Base-by-base conservation (phyloP, 495 filamentous ascomycete species). In the Penicillium cosmopolitanum region DNA sequence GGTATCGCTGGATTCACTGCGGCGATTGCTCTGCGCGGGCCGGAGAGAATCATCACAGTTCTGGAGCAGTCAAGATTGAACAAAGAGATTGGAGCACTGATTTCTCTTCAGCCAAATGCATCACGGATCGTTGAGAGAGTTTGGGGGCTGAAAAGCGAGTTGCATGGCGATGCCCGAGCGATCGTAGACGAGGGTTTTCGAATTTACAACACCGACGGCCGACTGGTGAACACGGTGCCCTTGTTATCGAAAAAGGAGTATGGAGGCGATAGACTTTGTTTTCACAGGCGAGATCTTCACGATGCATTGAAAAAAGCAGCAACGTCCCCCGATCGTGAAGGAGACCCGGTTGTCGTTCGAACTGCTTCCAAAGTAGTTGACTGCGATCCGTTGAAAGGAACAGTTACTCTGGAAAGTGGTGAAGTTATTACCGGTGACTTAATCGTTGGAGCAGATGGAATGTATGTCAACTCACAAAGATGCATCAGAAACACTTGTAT, bases 361-460 rank as follows among this genome's bases (percentile, higher is more conserved):
- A 46, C 56, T 1, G 61, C 65, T 1, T 58, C 51, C 0, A 50
- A 65, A 8, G 70, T 73, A 0, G 16, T 58, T 0, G 51, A 35
- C 8, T 70, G 66, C 43, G 61, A 69, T 35, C 57, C 55, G 7
- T 40, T 61, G 0, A 19, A 42, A 5, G 70, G 72, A 18, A 56
- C 36, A 1, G 68, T 73, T 2, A 57, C 58, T 4, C 60, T 76
- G n/a, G 59, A 66, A 1, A 60, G 54, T 38, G 71, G 74, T 3
- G 69, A 70, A 1, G 42, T 50, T 0, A 1, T 72, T 1, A 16
- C 33, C 0, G 69, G 56, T 0, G 69, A 77, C 53, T 62, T 78
- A 2, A 68, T 84, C 1, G 50, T 86, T 36, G 82, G 82, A 0
- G 77, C 82, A 0, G 83, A 85, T 63, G 81, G 81, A 18, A 74